phyloP scores from a whole-genome alignment of 2,329 filamentous ascomycete genomes.

The Pseudocercospora cruenta region DNA sequence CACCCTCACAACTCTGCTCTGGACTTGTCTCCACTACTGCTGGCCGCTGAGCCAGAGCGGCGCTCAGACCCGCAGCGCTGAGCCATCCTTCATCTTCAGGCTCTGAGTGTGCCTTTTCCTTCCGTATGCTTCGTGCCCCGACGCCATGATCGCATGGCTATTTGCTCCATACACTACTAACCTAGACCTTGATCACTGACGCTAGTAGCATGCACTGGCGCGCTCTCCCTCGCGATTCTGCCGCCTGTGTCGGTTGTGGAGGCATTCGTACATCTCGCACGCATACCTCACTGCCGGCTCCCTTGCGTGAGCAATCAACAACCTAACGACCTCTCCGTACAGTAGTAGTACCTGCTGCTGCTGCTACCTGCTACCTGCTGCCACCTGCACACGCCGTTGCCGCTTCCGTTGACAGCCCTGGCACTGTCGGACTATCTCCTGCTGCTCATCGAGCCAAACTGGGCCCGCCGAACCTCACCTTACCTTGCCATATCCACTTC shows the following conservation, averaged over 20 bases:
- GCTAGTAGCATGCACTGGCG: constrained; percentile 28
- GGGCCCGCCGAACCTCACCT: constrained; percentile 44
- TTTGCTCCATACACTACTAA: constrained; percentile 27
- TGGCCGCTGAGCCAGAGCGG: neutral
- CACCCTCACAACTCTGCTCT: neutral
- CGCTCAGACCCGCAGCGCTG: constrained; percentile 9
- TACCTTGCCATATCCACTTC: constrained; percentile 8
- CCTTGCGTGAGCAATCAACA: constrained; percentile 36
- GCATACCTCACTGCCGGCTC: constrained; percentile 34
- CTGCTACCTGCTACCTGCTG: neutral
- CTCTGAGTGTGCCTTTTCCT: neutral
- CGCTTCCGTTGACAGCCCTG: constrained; percentile 18
- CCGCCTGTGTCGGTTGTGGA: constrained; percentile 20
- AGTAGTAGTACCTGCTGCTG: neutral
- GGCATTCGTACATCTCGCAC: constrained; percentile 23
- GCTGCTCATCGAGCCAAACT: constrained; percentile 56
- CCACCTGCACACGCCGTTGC: constrained; percentile 19
- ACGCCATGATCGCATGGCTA: constrained; percentile 30
- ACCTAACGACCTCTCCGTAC: neutral
- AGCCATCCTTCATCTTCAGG: neutral
- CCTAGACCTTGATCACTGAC: constrained; percentile 29
- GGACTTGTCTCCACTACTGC: neutral
- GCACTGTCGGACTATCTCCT: constrained; percentile 42
- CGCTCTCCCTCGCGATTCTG: constrained; percentile 20
- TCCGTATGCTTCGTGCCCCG: constrained; percentile 26